Evolutionary conservation across 1,139 yeast genomes (phyloP).

Genomic region (Nakaseomyces sp.): DNA sequence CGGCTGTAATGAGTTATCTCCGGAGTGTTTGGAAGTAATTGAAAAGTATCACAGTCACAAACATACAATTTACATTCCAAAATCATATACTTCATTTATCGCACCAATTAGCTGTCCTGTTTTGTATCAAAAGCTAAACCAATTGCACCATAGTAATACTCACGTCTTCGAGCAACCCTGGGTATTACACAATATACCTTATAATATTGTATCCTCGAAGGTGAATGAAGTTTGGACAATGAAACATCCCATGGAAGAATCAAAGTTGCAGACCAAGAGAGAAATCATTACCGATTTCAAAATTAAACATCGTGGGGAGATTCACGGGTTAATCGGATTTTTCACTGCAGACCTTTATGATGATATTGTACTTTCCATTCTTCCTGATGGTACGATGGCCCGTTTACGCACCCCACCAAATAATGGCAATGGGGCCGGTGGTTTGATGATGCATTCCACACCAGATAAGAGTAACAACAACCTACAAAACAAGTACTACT

Average conservation of each 20-base stretch:
- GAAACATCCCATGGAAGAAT: constrained; percentile 28
- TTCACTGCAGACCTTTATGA: constrained; percentile 61
- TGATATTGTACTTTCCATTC: constrained; percentile 47
- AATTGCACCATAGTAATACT: constrained; percentile 12
- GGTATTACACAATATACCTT: constrained; percentile 49
- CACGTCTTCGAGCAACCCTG: constrained; percentile 42
- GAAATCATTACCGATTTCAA: constrained; percentile 28
- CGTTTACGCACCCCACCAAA: not conserved
- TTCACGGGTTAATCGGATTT: constrained; percentile 71
- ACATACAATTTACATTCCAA: constrained; percentile 50
- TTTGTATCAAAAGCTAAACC: constrained; percentile 32
- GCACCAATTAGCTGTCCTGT: constrained; percentile 60
- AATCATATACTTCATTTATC: constrained; percentile 46
- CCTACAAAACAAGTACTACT: constrained; percentile 1
- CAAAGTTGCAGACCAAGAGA: not conserved
- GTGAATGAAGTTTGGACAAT: constrained; percentile 47
- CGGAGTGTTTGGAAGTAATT: constrained; percentile 54
- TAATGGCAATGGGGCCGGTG: not conserved
- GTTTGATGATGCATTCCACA: constrained; percentile 3
- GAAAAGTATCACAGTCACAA: constrained; percentile 29
- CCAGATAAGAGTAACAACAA: constrained; percentile 5
- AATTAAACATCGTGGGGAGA: constrained; percentile 39
- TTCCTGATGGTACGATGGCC: constrained; percentile 35
- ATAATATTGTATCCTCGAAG: constrained; percentile 38
- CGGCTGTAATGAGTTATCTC: constrained; percentile 84